phyloP scores from a whole-genome alignment of 2,329 filamentous ascomycete species.

The Sporothrix variecibatus region DNA sequence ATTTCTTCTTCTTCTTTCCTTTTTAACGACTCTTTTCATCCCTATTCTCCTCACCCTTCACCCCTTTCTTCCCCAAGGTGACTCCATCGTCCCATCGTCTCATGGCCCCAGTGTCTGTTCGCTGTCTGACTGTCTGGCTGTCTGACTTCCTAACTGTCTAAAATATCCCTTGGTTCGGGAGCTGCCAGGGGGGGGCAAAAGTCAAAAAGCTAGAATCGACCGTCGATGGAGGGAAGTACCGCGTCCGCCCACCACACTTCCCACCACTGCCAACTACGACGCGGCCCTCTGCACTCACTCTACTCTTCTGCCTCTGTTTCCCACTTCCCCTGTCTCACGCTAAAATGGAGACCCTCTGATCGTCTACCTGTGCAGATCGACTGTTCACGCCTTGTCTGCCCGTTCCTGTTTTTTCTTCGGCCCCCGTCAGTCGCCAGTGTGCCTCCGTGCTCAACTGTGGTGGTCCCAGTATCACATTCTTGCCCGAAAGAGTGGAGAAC shows the following conservation, averaged over 20 bases:
- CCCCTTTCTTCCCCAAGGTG: neutral
- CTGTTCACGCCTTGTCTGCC: neutral
- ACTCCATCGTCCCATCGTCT: neutral
- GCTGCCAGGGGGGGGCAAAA: neutral
- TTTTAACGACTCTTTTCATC: neutral
- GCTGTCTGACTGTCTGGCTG: neutral
- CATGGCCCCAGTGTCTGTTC: neutral
- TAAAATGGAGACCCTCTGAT: constrained; percentile 18
- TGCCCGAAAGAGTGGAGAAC: constrained; percentile 26
- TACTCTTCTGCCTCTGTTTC: neutral
- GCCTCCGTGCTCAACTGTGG: neutral
- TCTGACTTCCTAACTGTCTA: neutral
- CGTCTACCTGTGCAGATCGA: constrained; percentile 1
- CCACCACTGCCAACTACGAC: neutral
- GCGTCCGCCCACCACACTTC: neutral
- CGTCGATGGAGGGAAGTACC: neutral
- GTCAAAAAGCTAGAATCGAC: constrained; percentile 1
- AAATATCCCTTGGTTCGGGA: constrained; percentile 8
- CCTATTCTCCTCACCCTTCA: neutral
- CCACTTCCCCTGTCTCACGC: neutral
- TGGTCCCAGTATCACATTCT: constrained; percentile 21
- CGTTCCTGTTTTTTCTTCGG: neutral
- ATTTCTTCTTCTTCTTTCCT: neutral
- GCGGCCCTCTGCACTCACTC: neutral
- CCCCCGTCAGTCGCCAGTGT: neutral